Percentiles rank a stretch among this genome's conserved stretches.
phyloP scores from a whole-genome alignment of 169 alveolate genomes.

The Haemoproteus tartakovskyi region DNA sequence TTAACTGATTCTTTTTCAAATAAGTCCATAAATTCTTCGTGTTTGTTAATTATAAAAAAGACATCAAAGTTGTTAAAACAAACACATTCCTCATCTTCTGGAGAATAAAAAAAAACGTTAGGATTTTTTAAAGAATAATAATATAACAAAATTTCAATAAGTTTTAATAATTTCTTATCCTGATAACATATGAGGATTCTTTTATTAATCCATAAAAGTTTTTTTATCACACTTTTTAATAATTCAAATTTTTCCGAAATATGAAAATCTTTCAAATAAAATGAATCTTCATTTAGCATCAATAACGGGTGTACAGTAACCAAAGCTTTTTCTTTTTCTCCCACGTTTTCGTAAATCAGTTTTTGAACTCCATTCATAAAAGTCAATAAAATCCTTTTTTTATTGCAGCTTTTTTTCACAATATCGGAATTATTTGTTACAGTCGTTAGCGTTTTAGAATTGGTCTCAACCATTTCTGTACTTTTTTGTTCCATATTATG shows the following conservation, averaged over 20 bases:
- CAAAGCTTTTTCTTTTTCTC: conserved; percentile 7
- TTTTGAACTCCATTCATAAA: conserved; percentile 62
- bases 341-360: conserved; percentile 39
- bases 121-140: conserved; percentile 1
- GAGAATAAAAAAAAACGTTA: background rate
- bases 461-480: background rate
- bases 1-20: conserved; percentile 3
- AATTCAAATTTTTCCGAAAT: conserved; percentile 58
- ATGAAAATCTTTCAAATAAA: conserved; percentile 47
- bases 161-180: conserved; percentile 21
- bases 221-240: conserved; percentile 33
- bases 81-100: background rate
- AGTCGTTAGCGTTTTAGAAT: background rate
- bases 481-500: background rate
- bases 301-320: conserved; percentile 45
- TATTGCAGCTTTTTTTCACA: background rate
- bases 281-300: conserved; percentile 11
- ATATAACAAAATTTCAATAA: conserved; percentile 16
- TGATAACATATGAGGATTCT: conserved; percentile 40
- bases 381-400: conserved; percentile 7
- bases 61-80: conserved; percentile 9
- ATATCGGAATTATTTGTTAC: background rate
- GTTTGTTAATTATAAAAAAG: conserved; percentile 29
- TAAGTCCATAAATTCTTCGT: background rate
- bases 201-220: conserved; percentile 15